phyloP scores from a whole-genome alignment of 2,329 filamentous ascomycete species.

The Orbilia blumenaviensis region DNA sequence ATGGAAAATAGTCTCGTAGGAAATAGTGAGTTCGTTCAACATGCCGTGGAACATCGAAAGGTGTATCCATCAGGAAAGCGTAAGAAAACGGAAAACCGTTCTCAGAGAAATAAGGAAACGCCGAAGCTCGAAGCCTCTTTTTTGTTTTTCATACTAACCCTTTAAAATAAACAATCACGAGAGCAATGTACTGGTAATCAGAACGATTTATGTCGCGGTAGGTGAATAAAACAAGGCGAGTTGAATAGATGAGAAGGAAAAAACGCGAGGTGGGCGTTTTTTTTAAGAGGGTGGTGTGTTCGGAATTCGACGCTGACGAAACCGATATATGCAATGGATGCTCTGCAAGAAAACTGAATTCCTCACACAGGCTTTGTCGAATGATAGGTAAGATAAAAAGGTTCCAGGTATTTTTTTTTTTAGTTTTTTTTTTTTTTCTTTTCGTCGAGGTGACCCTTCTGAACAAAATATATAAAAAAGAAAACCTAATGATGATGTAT shows the following conservation, averaged over 20 bases:
- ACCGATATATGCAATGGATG: conserved; percentile 22
- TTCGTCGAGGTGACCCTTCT: conserved; percentile 31
- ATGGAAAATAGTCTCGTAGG: conserved; percentile 10
- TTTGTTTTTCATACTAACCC: conserved; percentile 47
- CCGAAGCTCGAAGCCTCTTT: conserved; percentile 8
- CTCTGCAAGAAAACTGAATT: conserved; percentile 54
- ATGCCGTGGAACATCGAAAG: conserved; percentile 46
- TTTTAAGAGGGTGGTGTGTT: conserved; percentile 23
- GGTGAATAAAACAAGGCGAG: conserved; percentile 41
- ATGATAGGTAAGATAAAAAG: neutral
- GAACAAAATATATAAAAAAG: neutral
- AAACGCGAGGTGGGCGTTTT: conserved; percentile 32
- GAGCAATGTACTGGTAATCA: conserved; percentile 31
- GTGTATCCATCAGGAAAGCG: conserved; percentile 44
- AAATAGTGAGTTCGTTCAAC: conserved; percentile 14
- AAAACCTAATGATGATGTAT: no score
- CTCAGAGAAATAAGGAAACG: conserved; percentile 2
- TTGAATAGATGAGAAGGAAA: conserved; percentile 24
- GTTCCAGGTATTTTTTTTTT: conserved; percentile 11
- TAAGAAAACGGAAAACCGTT: conserved; percentile 44
- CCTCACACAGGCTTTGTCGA: conserved; percentile 47
- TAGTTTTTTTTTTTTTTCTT: no score
- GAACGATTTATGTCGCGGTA: conserved; percentile 21
- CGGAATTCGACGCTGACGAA: conserved; percentile 53
- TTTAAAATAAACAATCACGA: conserved; percentile 46